Evolutionary conservation across 2,329 filamentous ascomycete species (phyloP), one percentile per base, ranked within the genome.

Genomic region (Penicillium aurantiogriseum): DNA sequence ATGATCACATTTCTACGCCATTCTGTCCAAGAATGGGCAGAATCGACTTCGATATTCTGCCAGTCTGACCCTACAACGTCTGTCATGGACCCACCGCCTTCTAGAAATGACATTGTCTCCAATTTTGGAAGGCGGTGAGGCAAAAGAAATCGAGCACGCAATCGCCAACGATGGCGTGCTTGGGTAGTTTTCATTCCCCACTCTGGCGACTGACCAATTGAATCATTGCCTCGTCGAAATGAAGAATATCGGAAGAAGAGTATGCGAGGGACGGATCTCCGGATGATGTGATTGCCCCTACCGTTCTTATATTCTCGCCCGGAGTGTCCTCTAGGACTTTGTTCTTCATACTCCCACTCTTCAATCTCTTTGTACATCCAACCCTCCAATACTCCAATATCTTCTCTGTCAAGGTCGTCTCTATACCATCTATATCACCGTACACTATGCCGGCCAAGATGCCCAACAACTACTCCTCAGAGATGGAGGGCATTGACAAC

Each of bases 371-470:
- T 50, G 31, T 39, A 52, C 38, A 36, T 44, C 46, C 40, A 51
- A 43, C 47, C 25, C 21, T 27, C 54, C 43, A 59, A 49, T 21
- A 13, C 33, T 31, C 54, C 43, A 59, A 49, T 21, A 13, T 31
- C 50, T 17, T 60, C 38, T n/a, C 25, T 45, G 19, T 27, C 10
- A 10, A 21, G 2, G 10, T 35, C 4, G 38, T 36, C 19, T 36
- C 36, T 29, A 11, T 52, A 17, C 49, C 36, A 45, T 40, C 35
- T 17, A 35, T 38, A 52, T 21, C 38, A 29, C 42, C 25, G 44
- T 43, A 70, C 56, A 61, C 11, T 29, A 77, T 77, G 74, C 73
- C 75, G 51, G 70, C 73, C 54, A 75, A 74, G 62, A 69, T 70
- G 58, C 67, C 72, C 44, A 64, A 63, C 56, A 69, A 69, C 62